Evolutionary conservation across 1,284 basidiomycete genomes (phyloP).

Genomic region (Ustanciosporium gigantosporum): DNA sequence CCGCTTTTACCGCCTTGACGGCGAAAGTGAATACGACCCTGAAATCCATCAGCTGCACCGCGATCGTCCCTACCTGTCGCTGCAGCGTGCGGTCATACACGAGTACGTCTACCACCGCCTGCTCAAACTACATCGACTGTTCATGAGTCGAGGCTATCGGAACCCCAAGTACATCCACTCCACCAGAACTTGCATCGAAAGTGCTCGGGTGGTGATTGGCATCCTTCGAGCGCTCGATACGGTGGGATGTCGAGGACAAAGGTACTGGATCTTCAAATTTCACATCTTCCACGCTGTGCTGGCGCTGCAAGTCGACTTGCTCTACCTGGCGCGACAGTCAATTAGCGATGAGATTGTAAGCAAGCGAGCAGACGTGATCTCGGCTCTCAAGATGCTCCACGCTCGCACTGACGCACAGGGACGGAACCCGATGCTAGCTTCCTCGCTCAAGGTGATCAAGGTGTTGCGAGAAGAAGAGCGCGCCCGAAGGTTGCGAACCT

Average conservation of each 20-base stretch:
- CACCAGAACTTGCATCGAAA: slow-evolving; percentile 42
- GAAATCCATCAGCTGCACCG: slow-evolving; percentile 40
- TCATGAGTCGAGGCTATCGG: slow-evolving; percentile 47
- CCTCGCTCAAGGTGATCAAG: slow-evolving; percentile 41
- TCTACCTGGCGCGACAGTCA: slow-evolving; percentile 26
- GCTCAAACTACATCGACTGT: slow-evolving; percentile 48
- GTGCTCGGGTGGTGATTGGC: slow-evolving; percentile 31
- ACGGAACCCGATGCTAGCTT: slow-evolving; percentile 25
- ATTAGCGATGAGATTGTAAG: slow-evolving; percentile 23
- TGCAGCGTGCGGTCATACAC: slow-evolving; percentile 46
- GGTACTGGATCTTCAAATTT: slow-evolving; percentile 38
- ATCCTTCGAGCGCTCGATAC: slow-evolving; percentile 20
- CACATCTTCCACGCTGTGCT: slow-evolving; percentile 39
- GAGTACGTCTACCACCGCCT: slow-evolving; percentile 48
- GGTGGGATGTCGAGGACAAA: slow-evolving; percentile 18
- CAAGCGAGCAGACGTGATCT: slow-evolving; percentile 28
- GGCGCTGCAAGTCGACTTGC: slow-evolving; percentile 34
- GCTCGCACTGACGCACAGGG: slow-evolving; percentile 33
- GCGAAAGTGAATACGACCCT: slow-evolving; percentile 45
- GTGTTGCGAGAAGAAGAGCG: slow-evolving; percentile 30
- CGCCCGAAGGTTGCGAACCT: slow-evolving; percentile 9
- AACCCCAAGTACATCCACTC: slow-evolving; percentile 48
- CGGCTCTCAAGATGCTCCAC: slow-evolving; percentile 38
- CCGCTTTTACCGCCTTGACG: slow-evolving; percentile 42
- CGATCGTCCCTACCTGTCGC: slow-evolving; percentile 44